Conservation (phyloP, 108 stramenopile species). For the Nannochloropsis granulata region DNA sequence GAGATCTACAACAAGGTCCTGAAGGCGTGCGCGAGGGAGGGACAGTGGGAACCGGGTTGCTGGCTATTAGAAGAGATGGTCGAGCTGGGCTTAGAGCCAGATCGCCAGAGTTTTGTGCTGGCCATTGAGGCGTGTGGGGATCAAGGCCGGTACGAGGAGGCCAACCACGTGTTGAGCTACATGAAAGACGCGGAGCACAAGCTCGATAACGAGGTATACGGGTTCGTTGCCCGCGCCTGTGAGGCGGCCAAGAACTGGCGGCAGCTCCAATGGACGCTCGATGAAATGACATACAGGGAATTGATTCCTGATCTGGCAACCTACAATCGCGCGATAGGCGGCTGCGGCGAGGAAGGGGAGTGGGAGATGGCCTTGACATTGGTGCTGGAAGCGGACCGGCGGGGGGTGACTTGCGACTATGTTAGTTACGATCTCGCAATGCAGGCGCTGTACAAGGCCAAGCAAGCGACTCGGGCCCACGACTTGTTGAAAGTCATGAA, state of each 20-base stretch:
- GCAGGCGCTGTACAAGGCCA: not conserved
- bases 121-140: not conserved
- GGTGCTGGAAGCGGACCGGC: not conserved
- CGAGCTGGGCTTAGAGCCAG: not conserved
- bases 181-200: not conserved
- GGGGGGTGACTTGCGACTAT: not conserved
- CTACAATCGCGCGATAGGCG: not conserved
- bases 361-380: not conserved
- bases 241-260: not conserved
- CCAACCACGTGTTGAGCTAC: not conserved
- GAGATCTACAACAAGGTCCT: not conserved
- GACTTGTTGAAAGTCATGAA: not conserved
- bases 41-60: not conserved
- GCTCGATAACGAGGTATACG: not conserved
- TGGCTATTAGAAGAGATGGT: not conserved
- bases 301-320: not conserved
- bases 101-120: not conserved
- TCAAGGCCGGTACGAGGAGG: not conserved
- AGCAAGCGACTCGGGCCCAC: not conserved
- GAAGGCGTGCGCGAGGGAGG: not conserved
- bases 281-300: not conserved
- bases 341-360: not conserved
- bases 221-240: not conserved
- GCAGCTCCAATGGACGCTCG: not conserved
- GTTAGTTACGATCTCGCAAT: not conserved